Evolutionary conservation across 2,329 filamentous ascomycete species (phyloP).

Genomic region (Claviceps maximensis): DNA sequence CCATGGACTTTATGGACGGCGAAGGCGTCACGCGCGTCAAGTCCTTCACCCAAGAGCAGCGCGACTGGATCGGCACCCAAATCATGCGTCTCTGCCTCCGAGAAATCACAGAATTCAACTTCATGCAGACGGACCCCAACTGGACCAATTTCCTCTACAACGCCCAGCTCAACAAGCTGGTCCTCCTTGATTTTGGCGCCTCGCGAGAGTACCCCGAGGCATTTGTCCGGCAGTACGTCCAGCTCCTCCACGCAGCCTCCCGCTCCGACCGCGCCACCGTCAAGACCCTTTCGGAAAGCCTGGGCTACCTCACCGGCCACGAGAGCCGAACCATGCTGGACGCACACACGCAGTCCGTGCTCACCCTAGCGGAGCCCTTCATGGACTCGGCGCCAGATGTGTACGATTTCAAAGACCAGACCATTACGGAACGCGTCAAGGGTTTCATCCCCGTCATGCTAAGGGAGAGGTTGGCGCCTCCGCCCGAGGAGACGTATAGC

Average conservation of each 20-base stretch:
- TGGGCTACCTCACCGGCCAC: slow-evolving; percentile 86
- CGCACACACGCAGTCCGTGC: slow-evolving; percentile 75
- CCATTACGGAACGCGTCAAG: slow-evolving; percentile 88
- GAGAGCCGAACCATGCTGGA: slow-evolving; percentile 79
- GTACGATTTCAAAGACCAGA: slow-evolving; percentile 90
- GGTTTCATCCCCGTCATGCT: slow-evolving; percentile 87
- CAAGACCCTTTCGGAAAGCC: slow-evolving; percentile 53
- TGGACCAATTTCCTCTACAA: slow-evolving; percentile 99
- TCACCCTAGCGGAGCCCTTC: slow-evolving; percentile 90
- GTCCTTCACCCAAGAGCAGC: slow-evolving; percentile 65
- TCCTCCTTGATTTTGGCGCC: slow-evolving; percentile 91
- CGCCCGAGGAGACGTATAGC: slow-evolving; percentile 94
- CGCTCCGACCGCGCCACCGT: slow-evolving; percentile 52
- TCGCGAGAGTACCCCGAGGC: slow-evolving; percentile 69
- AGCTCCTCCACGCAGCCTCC: slow-evolving; percentile 68
- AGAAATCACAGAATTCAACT: slow-evolving; percentile 87
- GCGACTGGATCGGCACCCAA: slow-evolving; percentile 92
- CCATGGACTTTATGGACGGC: slow-evolving; percentile 84
- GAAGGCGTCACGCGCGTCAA: slow-evolving; percentile 70
- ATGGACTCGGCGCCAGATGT: slow-evolving; percentile 59
- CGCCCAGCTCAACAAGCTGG: slow-evolving; percentile 53
- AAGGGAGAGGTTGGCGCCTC: slow-evolving; percentile 72
- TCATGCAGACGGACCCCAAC: slow-evolving; percentile 99
- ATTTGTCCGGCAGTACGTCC: slow-evolving; percentile 72
- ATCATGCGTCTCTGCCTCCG: slow-evolving; percentile 83